These are phyloP conservation scores for Tylopilus sp. DNA, from an alignment of 768 basidiomycete species.

Conservation along the genomic window DNA sequence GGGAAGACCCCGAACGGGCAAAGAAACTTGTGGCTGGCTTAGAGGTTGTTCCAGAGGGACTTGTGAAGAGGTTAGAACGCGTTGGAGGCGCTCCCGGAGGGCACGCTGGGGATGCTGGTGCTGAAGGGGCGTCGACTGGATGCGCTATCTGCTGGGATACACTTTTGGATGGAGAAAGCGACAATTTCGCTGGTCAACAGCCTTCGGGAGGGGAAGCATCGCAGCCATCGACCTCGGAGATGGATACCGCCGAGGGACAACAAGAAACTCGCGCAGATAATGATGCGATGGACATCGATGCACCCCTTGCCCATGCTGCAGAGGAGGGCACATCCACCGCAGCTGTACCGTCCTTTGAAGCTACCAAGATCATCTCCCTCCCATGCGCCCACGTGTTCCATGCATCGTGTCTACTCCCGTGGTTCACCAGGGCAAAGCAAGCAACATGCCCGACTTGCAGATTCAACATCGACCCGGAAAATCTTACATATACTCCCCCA, in stretches of 20 bases:
- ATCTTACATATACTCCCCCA: slow-evolving; percentile 47
- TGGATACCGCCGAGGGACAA: slow-evolving; percentile 1
- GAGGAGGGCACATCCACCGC: slow-evolving; percentile 9
- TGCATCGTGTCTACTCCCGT: slow-evolving; percentile 71
- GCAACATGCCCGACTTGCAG: slow-evolving; percentile 84
- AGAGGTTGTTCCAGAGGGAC: slow-evolving; percentile 62
- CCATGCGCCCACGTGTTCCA: slow-evolving; percentile 86
- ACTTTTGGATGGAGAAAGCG: slow-evolving; percentile 48
- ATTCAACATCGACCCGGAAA: slow-evolving; percentile 80
- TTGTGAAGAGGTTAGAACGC: slow-evolving; percentile 62
- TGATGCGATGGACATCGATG: slow-evolving; percentile 22
- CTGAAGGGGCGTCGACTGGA: slow-evolving; percentile 37
- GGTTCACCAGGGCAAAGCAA: slow-evolving; percentile 76
- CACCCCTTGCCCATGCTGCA: slow-evolving; percentile 8
- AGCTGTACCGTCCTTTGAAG: slow-evolving; percentile 10
- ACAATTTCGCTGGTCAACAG: slow-evolving; percentile 21
- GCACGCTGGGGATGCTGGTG: slow-evolving; percentile 27
- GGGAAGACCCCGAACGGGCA: slow-evolving; percentile 68
- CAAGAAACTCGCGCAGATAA: slow-evolving; percentile 1
- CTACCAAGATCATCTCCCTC: slow-evolving; percentile 56
- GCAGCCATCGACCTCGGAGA: background rate
- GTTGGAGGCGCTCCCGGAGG: slow-evolving; percentile 37
- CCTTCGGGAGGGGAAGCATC: slow-evolving; percentile 6
- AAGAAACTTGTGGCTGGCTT: slow-evolving; percentile 59
- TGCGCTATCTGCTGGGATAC: slow-evolving; percentile 81